Evolutionary conservation across 78 protist genomes (phyloP).

Genomic region (Protostelium mycophagum): DNA sequence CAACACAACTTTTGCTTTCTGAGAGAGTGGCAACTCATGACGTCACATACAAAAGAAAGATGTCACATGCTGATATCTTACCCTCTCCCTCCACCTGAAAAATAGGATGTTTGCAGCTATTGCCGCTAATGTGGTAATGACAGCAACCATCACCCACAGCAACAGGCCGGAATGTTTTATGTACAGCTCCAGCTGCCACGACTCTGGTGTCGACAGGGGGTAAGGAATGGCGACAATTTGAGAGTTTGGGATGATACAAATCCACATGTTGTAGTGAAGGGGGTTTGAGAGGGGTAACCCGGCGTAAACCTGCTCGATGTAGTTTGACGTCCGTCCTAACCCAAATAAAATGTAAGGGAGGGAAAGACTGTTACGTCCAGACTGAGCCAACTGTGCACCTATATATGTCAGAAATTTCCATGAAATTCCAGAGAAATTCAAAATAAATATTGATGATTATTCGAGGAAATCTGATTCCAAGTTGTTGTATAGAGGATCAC

Average conservation of each 20-base stretch:
- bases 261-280: slow-evolving; percentile 50
- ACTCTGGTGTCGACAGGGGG: slow-evolving; percentile 12
- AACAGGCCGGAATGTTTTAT: slow-evolving; percentile 61
- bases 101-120: slow-evolving; percentile 21
- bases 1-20: too few species aligned
- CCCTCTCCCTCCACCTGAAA: slow-evolving; percentile 40
- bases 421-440: neutral
- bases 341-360: slow-evolving; percentile 64
- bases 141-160: slow-evolving; percentile 57
- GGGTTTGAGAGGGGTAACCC: slow-evolving; percentile 55
- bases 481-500: neutral
- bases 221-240: slow-evolving; percentile 64
- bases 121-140: slow-evolving; percentile 27
- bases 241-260: slow-evolving; percentile 59
- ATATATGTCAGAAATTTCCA: slow-evolving; percentile 28
- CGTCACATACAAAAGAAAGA: too few species aligned
- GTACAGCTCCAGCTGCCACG: slow-evolving; percentile 52
- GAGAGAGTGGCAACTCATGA: too few species aligned
- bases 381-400: slow-evolving; percentile 50
- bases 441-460: neutral
- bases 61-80: neutral
- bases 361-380: slow-evolving; percentile 37
- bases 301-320: slow-evolving; percentile 43
- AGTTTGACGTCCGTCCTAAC: slow-evolving; percentile 48
- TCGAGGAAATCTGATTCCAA: neutral